Evolutionary conservation across 345 rosid genomes (phyloP).

Genomic region (Citrus mangshanensis): DNA sequence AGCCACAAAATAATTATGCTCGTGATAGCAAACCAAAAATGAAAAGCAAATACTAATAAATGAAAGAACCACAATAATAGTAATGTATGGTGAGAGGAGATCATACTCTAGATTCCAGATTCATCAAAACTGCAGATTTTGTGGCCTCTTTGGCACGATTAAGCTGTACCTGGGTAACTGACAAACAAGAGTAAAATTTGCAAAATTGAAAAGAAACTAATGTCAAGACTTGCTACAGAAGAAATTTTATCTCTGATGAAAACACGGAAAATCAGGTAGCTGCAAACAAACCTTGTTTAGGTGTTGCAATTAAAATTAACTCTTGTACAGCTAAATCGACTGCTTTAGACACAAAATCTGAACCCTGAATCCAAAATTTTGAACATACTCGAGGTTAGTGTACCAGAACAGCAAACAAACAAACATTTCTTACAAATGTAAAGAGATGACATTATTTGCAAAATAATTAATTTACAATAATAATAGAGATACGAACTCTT

Average conservation of each 20-base stretch:
- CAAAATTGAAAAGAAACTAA: background rate
- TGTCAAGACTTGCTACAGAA: background rate
- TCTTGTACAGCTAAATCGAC: slow-evolving; percentile 56
- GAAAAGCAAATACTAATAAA: background rate
- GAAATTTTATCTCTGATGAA: background rate
- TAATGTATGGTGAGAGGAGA: slow-evolving; percentile 8
- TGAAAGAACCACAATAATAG: background rate
- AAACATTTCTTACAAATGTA: background rate
- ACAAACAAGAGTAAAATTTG: slow-evolving; percentile 2
- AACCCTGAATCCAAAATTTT: slow-evolving; percentile 36
- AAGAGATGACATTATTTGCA: background rate
- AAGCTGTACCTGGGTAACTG: slow-evolving; percentile 49
- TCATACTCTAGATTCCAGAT: slow-evolving; percentile 71
- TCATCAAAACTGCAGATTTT: slow-evolving; percentile 72
- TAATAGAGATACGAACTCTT: no score
- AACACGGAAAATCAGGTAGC: background rate
- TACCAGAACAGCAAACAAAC: background rate
- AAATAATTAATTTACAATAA: background rate
- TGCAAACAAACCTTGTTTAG: slow-evolving; percentile 46
- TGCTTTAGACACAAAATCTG: slow-evolving; percentile 52
- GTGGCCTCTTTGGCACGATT: slow-evolving; percentile 64
- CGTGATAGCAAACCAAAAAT: background rate
- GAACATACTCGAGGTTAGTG: slow-evolving; percentile 1
- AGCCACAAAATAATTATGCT: background rate
- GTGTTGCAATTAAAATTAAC: slow-evolving; percentile 46